Evolutionary conservation across 2,329 filamentous ascomycete species (phyloP).

Genomic region (Fusarium denticulatum): DNA sequence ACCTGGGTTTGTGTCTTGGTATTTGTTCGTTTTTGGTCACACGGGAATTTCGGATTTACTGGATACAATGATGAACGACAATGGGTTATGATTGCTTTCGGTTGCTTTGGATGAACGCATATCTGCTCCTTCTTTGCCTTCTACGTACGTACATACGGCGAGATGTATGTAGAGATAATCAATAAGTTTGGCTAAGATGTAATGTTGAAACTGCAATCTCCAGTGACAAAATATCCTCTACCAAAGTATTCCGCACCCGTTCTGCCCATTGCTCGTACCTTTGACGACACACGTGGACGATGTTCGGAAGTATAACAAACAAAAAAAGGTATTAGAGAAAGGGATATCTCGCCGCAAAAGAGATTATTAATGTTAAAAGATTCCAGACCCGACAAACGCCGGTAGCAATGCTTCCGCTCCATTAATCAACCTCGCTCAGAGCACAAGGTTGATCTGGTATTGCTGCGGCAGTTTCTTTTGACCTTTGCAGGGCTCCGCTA

Average conservation of each 20-base stretch:
- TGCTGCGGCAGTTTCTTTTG: not conserved
- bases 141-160: not conserved
- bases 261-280: not conserved
- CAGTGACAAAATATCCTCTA: not conserved
- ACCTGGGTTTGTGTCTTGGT: not conserved
- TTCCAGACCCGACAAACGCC: constrained; percentile 23
- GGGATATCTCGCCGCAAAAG: not conserved
- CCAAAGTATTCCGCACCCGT: not conserved
- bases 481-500: constrained; percentile 14
- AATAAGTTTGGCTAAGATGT: not conserved
- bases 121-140: not conserved
- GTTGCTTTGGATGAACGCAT: not conserved
- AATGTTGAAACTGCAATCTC: not conserved
- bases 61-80: constrained; percentile 22
- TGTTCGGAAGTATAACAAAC: not conserved
- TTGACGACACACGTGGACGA: not conserved
- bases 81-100: constrained; percentile 9
- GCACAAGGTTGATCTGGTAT: not conserved
- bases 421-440: not conserved
- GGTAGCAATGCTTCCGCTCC: constrained; percentile 19
- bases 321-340: constrained; percentile 18
- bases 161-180: not conserved
- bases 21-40: not conserved
- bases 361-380: not conserved
- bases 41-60: not conserved